A percentile compares a stretch with the other conserved stretches of the same genome.
These are phyloP conservation scores for Tausonia pullulans DNA, from an alignment of 1,284 basidiomycete genomes.

Conservation along the genomic window DNA sequence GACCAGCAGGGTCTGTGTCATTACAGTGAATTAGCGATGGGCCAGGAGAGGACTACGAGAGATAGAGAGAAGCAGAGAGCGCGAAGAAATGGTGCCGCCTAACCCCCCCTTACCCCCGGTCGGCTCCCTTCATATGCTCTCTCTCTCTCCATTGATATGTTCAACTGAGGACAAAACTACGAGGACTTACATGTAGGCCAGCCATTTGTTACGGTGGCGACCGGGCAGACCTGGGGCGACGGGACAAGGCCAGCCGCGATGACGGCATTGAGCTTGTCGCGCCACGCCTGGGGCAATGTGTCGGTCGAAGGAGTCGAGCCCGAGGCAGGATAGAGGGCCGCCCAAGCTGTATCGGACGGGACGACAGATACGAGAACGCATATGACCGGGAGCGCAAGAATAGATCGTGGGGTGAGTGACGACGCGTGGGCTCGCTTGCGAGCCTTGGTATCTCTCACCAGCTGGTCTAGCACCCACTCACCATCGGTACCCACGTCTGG, in stretches of 20 bases:
- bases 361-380: not conserved
- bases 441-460: not conserved
- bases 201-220: not conserved
- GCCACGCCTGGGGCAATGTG: slow-evolving; percentile 27
- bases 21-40: not conserved
- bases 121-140: no score
- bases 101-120: no score
- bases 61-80: not conserved
- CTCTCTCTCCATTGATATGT: no score
- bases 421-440: no score
- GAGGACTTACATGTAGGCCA: not conserved
- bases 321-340: slow-evolving; percentile 25
- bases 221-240: not conserved
- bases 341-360: slow-evolving; percentile 20
- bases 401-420: no score
- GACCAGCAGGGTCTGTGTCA: not conserved
- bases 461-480: not conserved
- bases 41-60: not conserved
- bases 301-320: slow-evolving; percentile 22
- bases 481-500: slow-evolving; percentile 18
- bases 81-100: no score
- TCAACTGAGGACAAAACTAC: no score
- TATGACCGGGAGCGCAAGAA: no score
- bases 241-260: not conserved
- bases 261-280: slow-evolving; percentile 25